Percentiles rank a stretch among this genome's conserved stretches.
phyloP scores from a whole-genome alignment of 805 yeast genomes.

The Starmerella bombi region DNA sequence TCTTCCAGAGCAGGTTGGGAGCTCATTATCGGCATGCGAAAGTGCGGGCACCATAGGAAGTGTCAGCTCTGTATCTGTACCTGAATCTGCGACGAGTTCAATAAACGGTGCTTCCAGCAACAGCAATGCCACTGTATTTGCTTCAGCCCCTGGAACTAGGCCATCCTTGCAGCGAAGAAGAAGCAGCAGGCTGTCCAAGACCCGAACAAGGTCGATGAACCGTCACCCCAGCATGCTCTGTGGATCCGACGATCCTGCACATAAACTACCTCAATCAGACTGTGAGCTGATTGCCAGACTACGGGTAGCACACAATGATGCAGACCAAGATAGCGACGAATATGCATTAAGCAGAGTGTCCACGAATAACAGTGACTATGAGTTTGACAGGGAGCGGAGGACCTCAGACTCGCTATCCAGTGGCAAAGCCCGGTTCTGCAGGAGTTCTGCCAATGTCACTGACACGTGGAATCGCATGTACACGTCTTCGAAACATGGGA shows the following conservation, averaged over 20 bases:
- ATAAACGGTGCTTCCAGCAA: too few species aligned
- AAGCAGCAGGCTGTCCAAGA: neutral
- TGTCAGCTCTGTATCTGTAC: too few species aligned
- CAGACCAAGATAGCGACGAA: neutral
- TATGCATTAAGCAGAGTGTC: neutral
- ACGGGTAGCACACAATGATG: constrained; percentile 14
- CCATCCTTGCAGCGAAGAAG: too few species aligned
- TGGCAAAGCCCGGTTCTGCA: constrained; percentile 11
- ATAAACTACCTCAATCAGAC: constrained; percentile 4
- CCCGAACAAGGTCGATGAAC: constrained; percentile 1
- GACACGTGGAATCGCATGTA: constrained; percentile 14
- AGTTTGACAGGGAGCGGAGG: neutral
- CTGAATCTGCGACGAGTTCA: too few species aligned
- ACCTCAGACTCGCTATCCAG: neutral
- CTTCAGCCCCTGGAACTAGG: too few species aligned
- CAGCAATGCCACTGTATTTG: too few species aligned
- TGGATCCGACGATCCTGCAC: constrained; percentile 11
- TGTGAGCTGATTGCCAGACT: constrained; percentile 19
- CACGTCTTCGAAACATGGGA: neutral
- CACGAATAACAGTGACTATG: neutral
- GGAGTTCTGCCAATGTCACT: constrained; percentile 12
- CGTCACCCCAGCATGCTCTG: constrained; percentile 1
- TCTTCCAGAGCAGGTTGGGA: too few species aligned
- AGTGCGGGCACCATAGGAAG: too few species aligned
- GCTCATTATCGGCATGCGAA: too few species aligned